phyloP scores from a whole-genome alignment of 1,284 basidiomycete genomes.

The Cryptococcus sp. region DNA sequence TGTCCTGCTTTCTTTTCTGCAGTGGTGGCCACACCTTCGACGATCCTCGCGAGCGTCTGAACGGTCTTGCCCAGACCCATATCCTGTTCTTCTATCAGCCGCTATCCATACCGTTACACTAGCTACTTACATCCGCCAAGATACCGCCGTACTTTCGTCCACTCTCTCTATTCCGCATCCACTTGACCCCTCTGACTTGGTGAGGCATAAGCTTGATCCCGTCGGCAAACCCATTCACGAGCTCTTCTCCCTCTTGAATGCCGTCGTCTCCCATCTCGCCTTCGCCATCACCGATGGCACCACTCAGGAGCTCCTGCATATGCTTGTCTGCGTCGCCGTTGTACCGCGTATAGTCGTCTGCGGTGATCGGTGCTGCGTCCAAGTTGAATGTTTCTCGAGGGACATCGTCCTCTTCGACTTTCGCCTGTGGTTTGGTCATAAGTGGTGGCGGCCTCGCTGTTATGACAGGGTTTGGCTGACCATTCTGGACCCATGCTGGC shows the following conservation, averaged over 20 bases:
- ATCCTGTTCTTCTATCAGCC: slow-evolving; percentile 38
- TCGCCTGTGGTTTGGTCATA: slow-evolving; percentile 4
- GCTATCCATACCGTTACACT: neutral
- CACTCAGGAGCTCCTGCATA: slow-evolving; percentile 55
- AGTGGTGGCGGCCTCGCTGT: slow-evolving; percentile 9
- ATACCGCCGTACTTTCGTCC: slow-evolving; percentile 82
- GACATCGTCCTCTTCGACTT: slow-evolving; percentile 23
- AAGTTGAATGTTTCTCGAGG: slow-evolving; percentile 45
- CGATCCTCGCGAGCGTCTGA: slow-evolving; percentile 81
- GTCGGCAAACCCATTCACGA: slow-evolving; percentile 71
- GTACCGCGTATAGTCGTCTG: slow-evolving; percentile 36
- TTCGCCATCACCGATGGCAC: slow-evolving; percentile 53
- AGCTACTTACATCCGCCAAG: slow-evolving; percentile 75
- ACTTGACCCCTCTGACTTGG: slow-evolving; percentile 75
- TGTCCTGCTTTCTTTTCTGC: slow-evolving; percentile 72
- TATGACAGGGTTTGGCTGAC: slow-evolving; percentile 13
- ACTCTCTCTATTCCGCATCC: slow-evolving; percentile 84
- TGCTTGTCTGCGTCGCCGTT: slow-evolving; percentile 59
- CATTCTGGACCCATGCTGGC: slow-evolving; percentile 14
- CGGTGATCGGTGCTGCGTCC: slow-evolving; percentile 30
- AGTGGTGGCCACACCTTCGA: slow-evolving; percentile 69
- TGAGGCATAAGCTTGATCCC: slow-evolving; percentile 76
- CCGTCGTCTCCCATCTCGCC: slow-evolving; percentile 56
- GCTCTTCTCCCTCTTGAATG: slow-evolving; percentile 61
- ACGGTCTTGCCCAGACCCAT: slow-evolving; percentile 82